Evolutionary conservation across 2,329 filamentous ascomycete genomes (phyloP), one percentile per base, ranked within the genome.

Genomic region (Aspergillus transmontanensis): DNA sequence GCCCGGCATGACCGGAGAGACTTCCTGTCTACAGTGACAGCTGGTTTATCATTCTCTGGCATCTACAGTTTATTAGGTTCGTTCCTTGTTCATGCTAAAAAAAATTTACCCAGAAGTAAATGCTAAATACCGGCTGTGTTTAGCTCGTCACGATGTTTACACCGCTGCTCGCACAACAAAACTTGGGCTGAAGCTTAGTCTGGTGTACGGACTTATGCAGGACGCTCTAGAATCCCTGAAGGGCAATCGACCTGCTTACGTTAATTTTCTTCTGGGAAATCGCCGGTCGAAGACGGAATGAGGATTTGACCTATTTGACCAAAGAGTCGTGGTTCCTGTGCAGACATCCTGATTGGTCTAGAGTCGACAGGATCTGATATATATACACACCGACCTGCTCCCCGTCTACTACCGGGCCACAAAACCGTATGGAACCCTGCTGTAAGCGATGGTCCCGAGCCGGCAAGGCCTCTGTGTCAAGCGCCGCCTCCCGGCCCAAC

Each of bases 31-130:
- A 96, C 92, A 0, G 87, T 93, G 6, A 84, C 94, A 62, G 93
- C 95, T 30, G 94, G 92, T 54, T 81, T 97, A 76, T 90, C 91
- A 0, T 90, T 95, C 41, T 92, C 94, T 0, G 94, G 94, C 2
- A 84, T 89, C 10, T 97, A 97, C 83, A 96, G 93, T 75, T 81
- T 93, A 63, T 90, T 91, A 87, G 91, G 93, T 94, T 84, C 75
- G 89, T 83, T 55, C 12, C 4, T 26, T 51, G 57, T 45, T 9
- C 12, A 23, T 60, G 32, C 50, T 56, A 21, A 3, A 30, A 23
- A 9, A 9, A 36, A 9, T 26, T 58, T 50, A 19, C 19, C 54
- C 50, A 7, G 26, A 56, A 46, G 30, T 57, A 43, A 12, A 11
- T 28, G 39, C 30, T 57, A 57, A 45, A n/a, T 7, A 57, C 16